Base-by-base conservation (phyloP, 345 rosid species). In the Geranium rotundifolium region DNA sequence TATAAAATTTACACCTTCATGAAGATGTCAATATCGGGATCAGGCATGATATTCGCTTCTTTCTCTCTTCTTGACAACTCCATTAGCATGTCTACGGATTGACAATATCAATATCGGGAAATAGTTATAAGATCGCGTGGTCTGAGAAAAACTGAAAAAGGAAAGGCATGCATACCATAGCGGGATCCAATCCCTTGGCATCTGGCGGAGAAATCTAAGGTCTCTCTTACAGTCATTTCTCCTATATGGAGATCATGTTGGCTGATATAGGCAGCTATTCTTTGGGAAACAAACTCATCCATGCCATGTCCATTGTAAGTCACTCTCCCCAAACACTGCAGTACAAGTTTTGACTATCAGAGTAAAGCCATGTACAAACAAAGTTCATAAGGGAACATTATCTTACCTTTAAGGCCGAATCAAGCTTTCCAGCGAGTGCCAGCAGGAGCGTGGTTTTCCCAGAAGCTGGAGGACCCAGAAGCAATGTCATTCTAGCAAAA, bases 161-260 rank as follows among this genome's bases (percentile, higher is more conserved):
- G n/a, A 34, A 34, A 34, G 4, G 8, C 41, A 34, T 15, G 27
- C 83, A 66, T 13, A 85, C 91, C 85, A 4, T 79, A 80, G 19
- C 72, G 79, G 1, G 61, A 2, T 66, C 97, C 97, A 19, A 83
- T 82, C 4, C 91, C 88, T 69, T 88, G 97, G 74, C 91, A 88
- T 71, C 80, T 78, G 9, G 95, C 96, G 0, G 95, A 83, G 75
- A 88, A 91, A 52, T 85, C 88, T 73, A 91, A 71, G 41, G 97
- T 91, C 70, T 91, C 97, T 63, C 90, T 80, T 1, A 91, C 91
- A 2, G 97, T 88, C 96, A 91, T n/a, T n/a, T n/a, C n/a, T n/a
- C n/a, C n/a, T n/a, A n/a, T n/a, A n/a, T n/a, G n/a, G n/a, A n/a
- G n/a, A 81, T 91, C 97, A 46, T 85, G 76, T 66, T 91, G 96